These are phyloP conservation scores for Beauveria sp. DNA, from an alignment of 2,329 filamentous ascomycete genomes.

Conservation along the genomic window DNA sequence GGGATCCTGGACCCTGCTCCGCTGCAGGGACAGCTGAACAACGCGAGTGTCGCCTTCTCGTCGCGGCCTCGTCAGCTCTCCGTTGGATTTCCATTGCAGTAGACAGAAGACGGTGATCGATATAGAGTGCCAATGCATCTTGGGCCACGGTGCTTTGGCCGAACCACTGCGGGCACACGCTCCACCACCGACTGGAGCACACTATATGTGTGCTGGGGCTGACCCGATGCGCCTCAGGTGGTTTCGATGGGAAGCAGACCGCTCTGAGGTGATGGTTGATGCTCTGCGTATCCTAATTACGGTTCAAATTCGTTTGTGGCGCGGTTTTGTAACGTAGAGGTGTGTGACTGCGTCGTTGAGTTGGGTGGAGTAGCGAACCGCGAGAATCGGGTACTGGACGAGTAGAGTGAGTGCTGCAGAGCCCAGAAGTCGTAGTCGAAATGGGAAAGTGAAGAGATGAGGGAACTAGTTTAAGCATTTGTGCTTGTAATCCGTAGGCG, in stretches of 20 bases:
- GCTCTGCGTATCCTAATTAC: neutral
- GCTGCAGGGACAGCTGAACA: constrained; percentile 36
- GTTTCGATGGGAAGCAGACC: no score
- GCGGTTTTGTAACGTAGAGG: neutral
- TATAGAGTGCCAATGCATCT: neutral
- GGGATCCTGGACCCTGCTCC: constrained; percentile 30
- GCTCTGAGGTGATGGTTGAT: no score
- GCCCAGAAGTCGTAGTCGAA: neutral
- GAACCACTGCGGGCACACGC: neutral
- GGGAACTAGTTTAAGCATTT: neutral
- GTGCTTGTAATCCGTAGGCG: neutral
- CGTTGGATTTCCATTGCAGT: neutral
- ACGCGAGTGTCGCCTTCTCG: constrained; percentile 33
- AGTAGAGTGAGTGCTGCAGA: neutral
- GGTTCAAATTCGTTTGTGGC: neutral
- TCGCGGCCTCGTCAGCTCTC: constrained; percentile 20
- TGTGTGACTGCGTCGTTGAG: neutral
- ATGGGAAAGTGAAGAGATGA: neutral
- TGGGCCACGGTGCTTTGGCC: neutral
- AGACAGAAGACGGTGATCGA: neutral
- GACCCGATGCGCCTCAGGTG: no score
- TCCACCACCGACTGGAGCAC: neutral
- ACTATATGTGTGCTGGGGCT: neutral
- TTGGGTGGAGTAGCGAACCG: neutral
- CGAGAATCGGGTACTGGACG: neutral